A percentile compares a stretch with the other conserved stretches of the same genome.
These are phyloP conservation scores for Schizosaccharomyces osmophilus DNA, from an alignment of 805 yeast species.

Conservation along the genomic window DNA sequence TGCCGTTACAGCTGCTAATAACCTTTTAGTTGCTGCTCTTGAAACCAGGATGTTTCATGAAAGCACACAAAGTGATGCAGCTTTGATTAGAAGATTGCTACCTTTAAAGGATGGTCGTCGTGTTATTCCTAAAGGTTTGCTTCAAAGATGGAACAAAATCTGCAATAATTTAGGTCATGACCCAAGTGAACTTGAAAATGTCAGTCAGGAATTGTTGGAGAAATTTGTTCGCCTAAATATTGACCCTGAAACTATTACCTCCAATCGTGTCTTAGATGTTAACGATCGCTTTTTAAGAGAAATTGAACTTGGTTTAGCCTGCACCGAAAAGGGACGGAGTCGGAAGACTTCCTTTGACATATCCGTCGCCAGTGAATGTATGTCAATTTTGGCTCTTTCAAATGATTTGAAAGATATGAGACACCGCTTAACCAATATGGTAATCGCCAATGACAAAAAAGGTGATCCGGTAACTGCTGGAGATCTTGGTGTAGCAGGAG, in stretches of 20 bases:
- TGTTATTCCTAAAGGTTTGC: conserved; percentile 52
- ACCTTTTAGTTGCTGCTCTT: conserved; percentile 82
- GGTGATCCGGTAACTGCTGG: conserved; percentile 81
- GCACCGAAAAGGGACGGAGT: conserved; percentile 73
- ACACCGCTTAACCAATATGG: conserved; percentile 65
- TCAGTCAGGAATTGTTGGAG: conserved; percentile 53
- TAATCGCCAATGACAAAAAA: conserved; percentile 50
- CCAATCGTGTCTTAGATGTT: conserved; percentile 82
- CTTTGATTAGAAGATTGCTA: conserved; percentile 62
- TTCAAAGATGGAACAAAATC: conserved; percentile 6
- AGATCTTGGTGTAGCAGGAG: conserved; percentile 89
- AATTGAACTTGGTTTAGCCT: conserved; percentile 70
- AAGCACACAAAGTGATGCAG: conserved; percentile 54
- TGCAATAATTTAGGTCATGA: conserved; percentile 24
- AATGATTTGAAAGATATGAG: conserved; percentile 62
- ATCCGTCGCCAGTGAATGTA: conserved; percentile 84
- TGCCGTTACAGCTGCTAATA: conserved; percentile 84
- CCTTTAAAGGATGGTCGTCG: conserved; percentile 71
- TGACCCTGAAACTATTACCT: conserved; percentile 71
- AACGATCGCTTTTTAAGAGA: conserved; percentile 81
- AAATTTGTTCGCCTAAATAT: conserved; percentile 65
- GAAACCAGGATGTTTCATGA: conserved; percentile 96
- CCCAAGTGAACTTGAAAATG: conserved; percentile 56
- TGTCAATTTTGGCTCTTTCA: conserved; percentile 83
- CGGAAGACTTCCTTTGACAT: conserved; percentile 85